Percentiles rank a stretch among this genome's conserved stretches.
These are phyloP conservation scores for Fraxinus greggii DNA, from an alignment of 305 asterid genomes.

Conservation along the genomic window DNA sequence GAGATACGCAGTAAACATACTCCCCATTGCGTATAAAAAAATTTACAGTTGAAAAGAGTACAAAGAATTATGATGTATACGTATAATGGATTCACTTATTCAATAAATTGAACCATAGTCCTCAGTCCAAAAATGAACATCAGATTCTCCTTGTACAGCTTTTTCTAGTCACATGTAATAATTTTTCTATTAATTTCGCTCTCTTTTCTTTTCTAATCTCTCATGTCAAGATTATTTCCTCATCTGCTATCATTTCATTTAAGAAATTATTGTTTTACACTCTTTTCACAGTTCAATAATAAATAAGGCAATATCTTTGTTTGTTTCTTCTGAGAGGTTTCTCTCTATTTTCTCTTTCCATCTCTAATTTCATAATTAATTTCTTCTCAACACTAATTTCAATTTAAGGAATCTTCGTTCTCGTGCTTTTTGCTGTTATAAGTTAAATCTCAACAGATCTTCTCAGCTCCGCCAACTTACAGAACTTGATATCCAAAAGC, in stretches of 20 bases:
- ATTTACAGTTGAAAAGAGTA: not conserved
- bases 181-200: not conserved
- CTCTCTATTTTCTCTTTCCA: not conserved
- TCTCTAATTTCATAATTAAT: not conserved
- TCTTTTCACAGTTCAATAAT: not conserved
- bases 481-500: not conserved
- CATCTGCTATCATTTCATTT: not conserved
- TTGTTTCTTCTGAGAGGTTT: not conserved
- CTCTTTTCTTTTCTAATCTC: constrained; percentile 8
- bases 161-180: not conserved
- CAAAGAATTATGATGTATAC: not conserved
- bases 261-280: constrained; percentile 7
- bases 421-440: not conserved
- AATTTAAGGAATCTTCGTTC: not conserved
- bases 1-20: not conserved
- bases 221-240: constrained; percentile 2
- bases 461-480: not conserved
- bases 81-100: not conserved
- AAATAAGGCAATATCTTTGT: not conserved
- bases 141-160: constrained; percentile 1
- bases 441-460: not conserved
- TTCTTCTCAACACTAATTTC: not conserved
- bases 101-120: not conserved
- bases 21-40: not conserved
- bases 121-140: not conserved